Conservation (phyloP, 768 basidiomycete species). For the Thelephora ganbajun region DNA sequence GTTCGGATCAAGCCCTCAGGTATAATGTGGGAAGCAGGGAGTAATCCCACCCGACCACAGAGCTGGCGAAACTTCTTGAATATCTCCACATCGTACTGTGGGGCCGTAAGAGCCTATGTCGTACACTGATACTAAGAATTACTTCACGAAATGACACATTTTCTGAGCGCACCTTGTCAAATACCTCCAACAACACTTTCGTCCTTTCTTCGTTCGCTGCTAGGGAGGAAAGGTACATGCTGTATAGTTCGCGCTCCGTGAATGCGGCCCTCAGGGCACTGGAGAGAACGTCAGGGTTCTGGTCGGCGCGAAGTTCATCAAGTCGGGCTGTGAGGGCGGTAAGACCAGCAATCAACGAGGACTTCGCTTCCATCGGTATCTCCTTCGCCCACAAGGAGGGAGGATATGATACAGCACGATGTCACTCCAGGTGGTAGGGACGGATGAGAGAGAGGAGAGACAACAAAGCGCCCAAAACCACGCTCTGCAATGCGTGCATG, state of each 20-base stretch:
- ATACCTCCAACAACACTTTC: background rate
- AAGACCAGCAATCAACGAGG: too few species aligned
- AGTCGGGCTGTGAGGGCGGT: too few species aligned
- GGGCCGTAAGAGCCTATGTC: background rate
- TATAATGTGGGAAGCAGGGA: background rate
- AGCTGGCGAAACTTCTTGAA: background rate
- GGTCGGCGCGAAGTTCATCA: too few species aligned
- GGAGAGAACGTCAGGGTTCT: background rate
- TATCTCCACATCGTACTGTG: background rate
- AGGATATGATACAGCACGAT: too few species aligned
- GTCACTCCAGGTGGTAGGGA: too few species aligned
- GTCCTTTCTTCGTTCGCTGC: background rate
- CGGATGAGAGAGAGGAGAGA: too few species aligned
- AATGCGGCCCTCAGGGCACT: background rate
- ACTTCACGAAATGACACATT: background rate
- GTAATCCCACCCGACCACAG: background rate
- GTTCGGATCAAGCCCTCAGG: background rate
- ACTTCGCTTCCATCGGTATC: too few species aligned
- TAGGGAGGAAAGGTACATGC: too few species aligned
- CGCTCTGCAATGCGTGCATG: too few species aligned
- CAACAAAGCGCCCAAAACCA: too few species aligned
- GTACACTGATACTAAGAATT: background rate
- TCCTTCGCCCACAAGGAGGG: too few species aligned
- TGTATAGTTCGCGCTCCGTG: too few species aligned
- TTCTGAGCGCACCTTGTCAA: background rate